Evolutionary conservation across 2,329 filamentous ascomycete genomes (phyloP).

Genomic region (Madurella fahalii): DNA sequence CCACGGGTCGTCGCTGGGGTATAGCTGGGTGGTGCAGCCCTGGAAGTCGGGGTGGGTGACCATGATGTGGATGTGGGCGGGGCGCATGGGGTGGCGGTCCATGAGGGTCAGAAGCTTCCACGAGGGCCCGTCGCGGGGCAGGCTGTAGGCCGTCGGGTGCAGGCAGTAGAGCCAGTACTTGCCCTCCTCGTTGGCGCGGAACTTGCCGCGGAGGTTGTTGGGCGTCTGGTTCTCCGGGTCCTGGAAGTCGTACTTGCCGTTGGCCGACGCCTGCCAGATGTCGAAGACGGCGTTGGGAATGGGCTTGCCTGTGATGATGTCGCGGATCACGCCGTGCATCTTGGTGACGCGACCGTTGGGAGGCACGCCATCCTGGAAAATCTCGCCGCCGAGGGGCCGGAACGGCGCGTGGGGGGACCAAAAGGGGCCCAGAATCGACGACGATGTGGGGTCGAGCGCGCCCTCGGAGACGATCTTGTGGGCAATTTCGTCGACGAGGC

Average conservation of each 20-base stretch:
- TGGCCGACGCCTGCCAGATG: conserved; percentile 76
- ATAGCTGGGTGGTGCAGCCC: conserved; percentile 58
- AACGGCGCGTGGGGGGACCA: conserved; percentile 70
- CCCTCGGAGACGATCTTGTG: conserved; percentile 54
- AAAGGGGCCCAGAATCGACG: conserved; percentile 81
- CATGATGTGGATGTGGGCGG: conserved; percentile 59
- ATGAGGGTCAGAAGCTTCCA: conserved; percentile 49
- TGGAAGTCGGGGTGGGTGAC: conserved; percentile 35
- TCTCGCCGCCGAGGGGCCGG: conserved; percentile 64
- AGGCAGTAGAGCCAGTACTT: conserved; percentile 55
- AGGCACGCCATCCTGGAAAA: conserved; percentile 51
- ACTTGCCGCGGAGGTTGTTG: conserved; percentile 64
- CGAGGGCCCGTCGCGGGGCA: conserved; percentile 46
- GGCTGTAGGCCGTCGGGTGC: conserved; percentile 46
- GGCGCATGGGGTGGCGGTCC: conserved; percentile 53
- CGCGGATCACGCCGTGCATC: conserved; percentile 60
- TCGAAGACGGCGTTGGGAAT: conserved; percentile 65
- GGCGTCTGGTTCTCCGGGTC: conserved; percentile 59
- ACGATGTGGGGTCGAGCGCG: conserved; percentile 59
- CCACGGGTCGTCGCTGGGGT: conserved; percentile 63
- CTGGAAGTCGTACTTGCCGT: conserved; percentile 63
- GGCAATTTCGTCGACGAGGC: conserved; percentile 76
- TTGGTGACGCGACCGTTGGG: conserved; percentile 49
- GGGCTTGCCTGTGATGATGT: conserved; percentile 57
- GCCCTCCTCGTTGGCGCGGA: conserved; percentile 60